Base-by-base conservation (phyloP, 129 eudicot species). In the Lactuca sativa region DNA sequence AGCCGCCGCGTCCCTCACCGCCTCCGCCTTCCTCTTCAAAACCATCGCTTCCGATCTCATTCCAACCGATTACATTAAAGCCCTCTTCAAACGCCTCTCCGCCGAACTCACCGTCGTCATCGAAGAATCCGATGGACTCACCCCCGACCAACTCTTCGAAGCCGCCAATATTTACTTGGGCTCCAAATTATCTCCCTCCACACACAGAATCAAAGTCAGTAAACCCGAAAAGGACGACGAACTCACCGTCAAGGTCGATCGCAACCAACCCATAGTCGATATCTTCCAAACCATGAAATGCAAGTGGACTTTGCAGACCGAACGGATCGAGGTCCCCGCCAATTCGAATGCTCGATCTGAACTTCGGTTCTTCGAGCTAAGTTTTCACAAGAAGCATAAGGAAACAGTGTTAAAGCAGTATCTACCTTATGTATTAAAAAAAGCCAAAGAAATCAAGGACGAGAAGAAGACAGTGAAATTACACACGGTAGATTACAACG, bases 71-170 rank as follows among this genome's bases (percentile, higher is more conserved):
- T 47, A 63, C 54, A 17, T 83, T 62, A 30, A 2, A 43, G 72
- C 47, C 31, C 47, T 81, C 66, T 52, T 66, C 69, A 49, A 44
- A 61, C 78, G 76, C 49, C 64, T 84, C 51, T 85, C 90, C 16
- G 9, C 86, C 56, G 72, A 78, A 21, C 79, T 88, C 80, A 82
- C 86, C 57, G 53, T 88, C 52, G 58, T 88, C 67, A 75, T 88
- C 57, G 75, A 82, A 4, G 88, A 88, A 13, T 88, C 68, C 76
- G 81, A 82, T 3, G 90, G 88, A 80, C 83, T 85, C 57, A 69
- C 88, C 51, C 43, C 90, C n/a, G 85, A 85, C 77, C 88, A 78
- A 52, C 74, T 85, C 69, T 88, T 82, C 64, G 67, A 88, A 2
- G 79, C 91, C 13, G 62, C 88, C 66, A 70, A 62, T n/a, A 3